Base-by-base conservation (phyloP, 2,329 filamentous ascomycete species). In the Trichoderma afroharzianum region DNA sequence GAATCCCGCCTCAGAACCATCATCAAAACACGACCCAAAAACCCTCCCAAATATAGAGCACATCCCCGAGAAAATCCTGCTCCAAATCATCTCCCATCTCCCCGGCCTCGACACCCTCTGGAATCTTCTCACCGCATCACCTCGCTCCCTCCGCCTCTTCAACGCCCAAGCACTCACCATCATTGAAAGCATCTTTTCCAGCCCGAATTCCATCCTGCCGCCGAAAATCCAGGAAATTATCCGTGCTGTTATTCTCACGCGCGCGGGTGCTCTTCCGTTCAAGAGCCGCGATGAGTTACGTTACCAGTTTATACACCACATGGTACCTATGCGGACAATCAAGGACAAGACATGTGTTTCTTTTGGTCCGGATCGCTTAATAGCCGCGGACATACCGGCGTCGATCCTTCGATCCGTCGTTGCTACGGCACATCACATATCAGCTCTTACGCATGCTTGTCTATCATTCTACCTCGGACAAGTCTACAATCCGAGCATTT, bases 371-470 rank as follows among this genome's bases (percentile, higher is more conserved):
- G 33, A 26, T 12, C 18, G 28, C 5, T 12, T 71, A 4, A 18
- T 21, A 15, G 18, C 43, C 3, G 15, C 15, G 15, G 30, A 28
- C 5, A 21, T 47, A n/a, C 36, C 73, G 3, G 72, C 67, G 8
- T 28, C 26, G 14, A 50, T 69, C 21, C 47, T 76, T 39, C 71
- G 72, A 21, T 76, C 74, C 3, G 43, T 72, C 12, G 69, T 76
- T 14, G 68, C 71, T 30, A 76, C 75, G n/a, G 59, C 74, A 32
- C 33, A 63, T 15, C 75, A 75, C n/a, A 63, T 74, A 24, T 74
- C 71, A 15, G 53, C 69, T 5, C 72, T 77, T 9, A 63, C 76
- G 8, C 73, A 75, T 15, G 72, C 73, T 1, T 77, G 72, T 57
- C 73, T 77, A 61, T 55, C 66, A 7, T 77, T 71, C 4, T 75